A percentile compares a stretch with the other conserved stretches of the same genome.
phyloP scores from a whole-genome alignment of 2,329 filamentous ascomycete genomes.

The Ophiostoma ips region DNA sequence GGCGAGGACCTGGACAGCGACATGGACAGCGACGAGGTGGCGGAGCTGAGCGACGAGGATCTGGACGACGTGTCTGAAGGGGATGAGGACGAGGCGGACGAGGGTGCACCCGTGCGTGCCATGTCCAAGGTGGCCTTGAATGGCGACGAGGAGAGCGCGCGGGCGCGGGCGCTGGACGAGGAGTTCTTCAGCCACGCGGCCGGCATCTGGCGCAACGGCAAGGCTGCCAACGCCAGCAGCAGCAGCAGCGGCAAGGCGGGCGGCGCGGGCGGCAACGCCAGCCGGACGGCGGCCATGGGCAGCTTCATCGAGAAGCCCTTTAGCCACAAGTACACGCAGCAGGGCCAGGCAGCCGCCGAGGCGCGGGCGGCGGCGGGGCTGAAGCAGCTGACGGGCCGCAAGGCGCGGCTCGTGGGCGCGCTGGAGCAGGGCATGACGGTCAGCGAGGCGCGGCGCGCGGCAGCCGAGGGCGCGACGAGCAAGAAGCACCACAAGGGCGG shows the following conservation, averaged over 20 bases:
- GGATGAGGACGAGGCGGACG: background rate
- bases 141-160: conserved; percentile 40
- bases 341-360: conserved; percentile 36
- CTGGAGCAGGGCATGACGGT: conserved; percentile 76
- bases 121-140: conserved; percentile 29
- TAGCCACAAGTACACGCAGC: conserved; percentile 76
- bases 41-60: conserved; percentile 3
- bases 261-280: conserved; percentile 27
- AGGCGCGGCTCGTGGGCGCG: conserved; percentile 66
- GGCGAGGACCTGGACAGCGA: background rate
- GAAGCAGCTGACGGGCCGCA: conserved; percentile 69
- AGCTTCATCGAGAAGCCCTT: conserved; percentile 60
- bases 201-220: background rate
- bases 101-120: conserved; percentile 16
- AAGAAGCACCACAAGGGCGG: conserved; percentile 96
- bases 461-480: conserved; percentile 41
- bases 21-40: conserved; percentile 1
- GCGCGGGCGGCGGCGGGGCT: conserved; percentile 9
- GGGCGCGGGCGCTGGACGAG: conserved; percentile 67
- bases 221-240: background rate
- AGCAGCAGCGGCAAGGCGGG: background rate
- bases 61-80: background rate
- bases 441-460: conserved; percentile 51
- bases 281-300: conserved; percentile 25
- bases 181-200: conserved; percentile 60